Conservation (phyloP, 768 basidiomycete species). For the Coprinopsis marcescibilis region DNA sequence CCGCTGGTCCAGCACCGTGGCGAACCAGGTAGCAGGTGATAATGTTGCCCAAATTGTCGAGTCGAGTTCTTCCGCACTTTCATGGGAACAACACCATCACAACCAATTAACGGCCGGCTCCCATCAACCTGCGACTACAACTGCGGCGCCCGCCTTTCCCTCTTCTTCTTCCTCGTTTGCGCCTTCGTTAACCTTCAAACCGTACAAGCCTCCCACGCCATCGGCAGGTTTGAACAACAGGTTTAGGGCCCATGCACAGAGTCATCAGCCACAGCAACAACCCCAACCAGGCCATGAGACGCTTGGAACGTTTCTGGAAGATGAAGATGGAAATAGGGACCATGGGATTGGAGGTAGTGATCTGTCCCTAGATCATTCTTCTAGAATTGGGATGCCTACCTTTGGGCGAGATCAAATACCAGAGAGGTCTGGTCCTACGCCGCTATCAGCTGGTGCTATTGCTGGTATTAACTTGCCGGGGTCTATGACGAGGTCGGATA, state of each 20-base stretch:
- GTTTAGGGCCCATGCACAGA: conserved; percentile 11
- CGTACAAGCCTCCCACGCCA: conserved; percentile 12
- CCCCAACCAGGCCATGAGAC: conserved; percentile 15
- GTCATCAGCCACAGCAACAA: too few species aligned
- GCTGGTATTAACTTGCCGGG: too few species aligned
- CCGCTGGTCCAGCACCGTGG: neutral
- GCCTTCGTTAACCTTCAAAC: conserved; percentile 10
- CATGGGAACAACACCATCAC: neutral
- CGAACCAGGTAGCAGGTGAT: neutral
- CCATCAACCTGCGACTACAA: neutral
- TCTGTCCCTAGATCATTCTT: neutral
- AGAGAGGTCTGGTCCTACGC: too few species aligned
- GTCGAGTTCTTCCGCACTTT: neutral
- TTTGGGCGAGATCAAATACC: neutral
- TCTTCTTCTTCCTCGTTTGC: too few species aligned
- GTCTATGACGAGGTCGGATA: neutral
- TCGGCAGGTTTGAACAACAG: conserved; percentile 12
- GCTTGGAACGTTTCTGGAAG: conserved; percentile 1
- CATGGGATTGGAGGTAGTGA: neutral
- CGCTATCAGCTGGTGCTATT: neutral
- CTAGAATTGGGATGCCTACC: neutral
- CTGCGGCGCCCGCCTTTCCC: neutral
- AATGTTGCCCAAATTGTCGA: neutral
- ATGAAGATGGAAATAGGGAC: neutral
- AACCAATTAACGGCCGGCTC: neutral